Base-by-base conservation (phyloP, 345 rosid species). In the Cochlearia excelsa region DNA sequence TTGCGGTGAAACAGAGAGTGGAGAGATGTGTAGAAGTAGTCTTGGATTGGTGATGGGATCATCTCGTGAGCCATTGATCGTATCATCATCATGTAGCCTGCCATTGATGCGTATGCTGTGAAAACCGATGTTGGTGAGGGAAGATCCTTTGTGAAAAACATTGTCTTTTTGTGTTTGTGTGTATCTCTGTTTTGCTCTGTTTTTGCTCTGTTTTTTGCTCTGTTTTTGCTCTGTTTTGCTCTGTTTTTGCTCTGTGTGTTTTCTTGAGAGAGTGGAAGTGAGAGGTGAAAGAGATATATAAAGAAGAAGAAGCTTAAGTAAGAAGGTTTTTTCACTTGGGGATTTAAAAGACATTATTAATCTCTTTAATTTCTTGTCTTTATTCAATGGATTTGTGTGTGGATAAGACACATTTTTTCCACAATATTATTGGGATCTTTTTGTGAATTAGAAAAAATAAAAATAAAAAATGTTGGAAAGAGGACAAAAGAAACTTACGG, bases 101-200 rank as follows among this genome's bases (percentile, higher is more conserved):
- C 71, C 70, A 81, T 45, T 70, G 93, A 83, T 40, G 86, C 88
- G 23, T 83, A 83, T 37, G 84, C 71, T 1, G 88, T 41, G 68
- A 85, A 78, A 26, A 85, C 1, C 9, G 93, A 70, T 0, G 88
- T 76, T 0, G 82, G 65, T 1, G 88, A 82, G 33, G 86, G 79
- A 50, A 81, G 65, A 54, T 80, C 75, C 51, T 50, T 77, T 0
- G 61, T 4, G 29, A 77, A 74, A 50, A 79, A 77, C 80, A 75
- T 66, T n/a, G 65, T 65, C 56, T 66, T 50, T 68, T 40, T 59
- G 45, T 55, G 28, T 8, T 9, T 47, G 3, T 74, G 4, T 31
- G 37, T 53, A 54, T 30, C 31, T 46, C 33, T 66, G n/a, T n/a
- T n/a, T n/a, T n/a, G n/a, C n/a, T n/a, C n/a, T n/a, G n/a, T n/a